phyloP scores from a whole-genome alignment of 1,284 basidiomycete species.

The Porodaedalea pini region DNA sequence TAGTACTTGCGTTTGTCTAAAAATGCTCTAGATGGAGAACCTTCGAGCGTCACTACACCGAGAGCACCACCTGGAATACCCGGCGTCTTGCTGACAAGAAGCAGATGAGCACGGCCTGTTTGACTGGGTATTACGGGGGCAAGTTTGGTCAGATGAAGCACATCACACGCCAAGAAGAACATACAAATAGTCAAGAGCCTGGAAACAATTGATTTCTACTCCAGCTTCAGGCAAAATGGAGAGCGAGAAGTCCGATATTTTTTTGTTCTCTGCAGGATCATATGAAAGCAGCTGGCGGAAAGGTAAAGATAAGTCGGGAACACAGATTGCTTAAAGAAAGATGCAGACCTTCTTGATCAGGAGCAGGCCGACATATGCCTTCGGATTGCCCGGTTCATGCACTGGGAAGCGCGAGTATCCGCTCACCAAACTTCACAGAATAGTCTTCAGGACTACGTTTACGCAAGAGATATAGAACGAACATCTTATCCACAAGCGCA shows the following conservation, averaged over 20 bases:
- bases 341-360: slow-evolving; percentile 73
- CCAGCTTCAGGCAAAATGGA: slow-evolving; percentile 90
- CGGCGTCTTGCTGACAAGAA: slow-evolving; percentile 83
- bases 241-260: slow-evolving; percentile 71
- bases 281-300: slow-evolving; percentile 79
- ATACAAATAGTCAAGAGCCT: slow-evolving; percentile 82
- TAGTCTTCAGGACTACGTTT: not conserved
- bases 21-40: slow-evolving; percentile 32
- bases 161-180: too few relatives aligned
- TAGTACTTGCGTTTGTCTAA: not conserved
- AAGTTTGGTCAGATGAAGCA: not conserved
- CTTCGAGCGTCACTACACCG: slow-evolving; percentile 80
- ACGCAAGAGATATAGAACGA: slow-evolving; percentile 26
- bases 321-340: not conserved
- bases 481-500: slow-evolving; percentile 72
- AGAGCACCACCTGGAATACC: slow-evolving; percentile 78
- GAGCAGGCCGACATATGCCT: slow-evolving; percentile 84
- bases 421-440: slow-evolving; percentile 50
- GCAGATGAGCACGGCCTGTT: slow-evolving; percentile 90
- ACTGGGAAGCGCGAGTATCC: slow-evolving; percentile 96
- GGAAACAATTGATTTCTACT: slow-evolving; percentile 83
- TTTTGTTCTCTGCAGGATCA: slow-evolving; percentile 77
- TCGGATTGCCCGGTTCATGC: slow-evolving; percentile 71
- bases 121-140: too few relatives aligned
- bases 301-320: slow-evolving; percentile 1